Evolutionary conservation across 805 yeast species (phyloP), one percentile per base, ranked within the genome.

Genomic region (Candida palmyrensis): DNA sequence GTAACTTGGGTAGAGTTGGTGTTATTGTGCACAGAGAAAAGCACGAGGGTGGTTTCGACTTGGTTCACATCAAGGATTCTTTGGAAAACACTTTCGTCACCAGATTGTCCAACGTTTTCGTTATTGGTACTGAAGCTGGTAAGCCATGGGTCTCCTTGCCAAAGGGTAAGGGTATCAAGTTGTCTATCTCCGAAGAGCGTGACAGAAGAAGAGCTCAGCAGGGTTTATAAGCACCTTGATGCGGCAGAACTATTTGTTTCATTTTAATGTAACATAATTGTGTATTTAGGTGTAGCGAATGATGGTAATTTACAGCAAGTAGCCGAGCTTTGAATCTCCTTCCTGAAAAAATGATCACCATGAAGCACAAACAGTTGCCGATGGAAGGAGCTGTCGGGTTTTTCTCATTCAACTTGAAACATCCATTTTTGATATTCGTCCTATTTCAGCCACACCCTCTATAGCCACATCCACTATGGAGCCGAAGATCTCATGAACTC

Each of bases 101-200:
- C 58, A 59, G 67, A 59, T 58, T 59, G 44, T 42, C 58, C 34
- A 60, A 60, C 57, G 67, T 60, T 45, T 60, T 60, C 50, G 61
- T 59, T 35, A 51, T 61, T 41, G 67, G 67, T 59, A 49, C 51
- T 35, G 67, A 61, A 48, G 64, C 66, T 42, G 62, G 60, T 51
- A 59, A 57, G 50, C 64, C 67, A 38, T 51, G 46, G 44, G 57
- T 61, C 34, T 59, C 66, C 21, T 60, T 61, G 51, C 68, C 68
- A 58, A 60, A 59, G 57, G 68, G 68, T 57, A 61, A 61, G 53
- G 68, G 68, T 60, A 60, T 61, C 38, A 61, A 61, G 49, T 53
- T 61, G 38, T 59, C 68, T 32, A 61, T 61, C 40, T 45, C 68
- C 41, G 68, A 61, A 51, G 68, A 61, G 53, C 54, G 68, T 51